Conservation (phyloP, 805 yeast species). For the Kodamaea restingae region DNA sequence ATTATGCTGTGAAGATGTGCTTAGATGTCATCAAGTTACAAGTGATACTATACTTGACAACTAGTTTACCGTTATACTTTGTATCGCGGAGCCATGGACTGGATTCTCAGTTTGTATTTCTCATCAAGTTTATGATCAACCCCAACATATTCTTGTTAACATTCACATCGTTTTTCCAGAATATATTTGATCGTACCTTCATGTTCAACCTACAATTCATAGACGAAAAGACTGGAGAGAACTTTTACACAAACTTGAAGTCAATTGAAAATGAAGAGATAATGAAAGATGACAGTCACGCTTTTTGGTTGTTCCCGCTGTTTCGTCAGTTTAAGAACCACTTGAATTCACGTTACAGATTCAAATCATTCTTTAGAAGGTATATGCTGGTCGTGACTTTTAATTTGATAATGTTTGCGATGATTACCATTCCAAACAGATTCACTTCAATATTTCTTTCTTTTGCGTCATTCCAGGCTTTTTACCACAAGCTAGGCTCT, state of each 20-base stretch:
- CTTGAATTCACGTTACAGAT: constrained; percentile 16
- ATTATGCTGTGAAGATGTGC: constrained; percentile 1
- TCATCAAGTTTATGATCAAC: constrained; percentile 10
- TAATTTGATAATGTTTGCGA: constrained; percentile 28
- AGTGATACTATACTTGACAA: constrained; percentile 5
- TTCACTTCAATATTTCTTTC: constrained; percentile 43
- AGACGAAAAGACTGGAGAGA: constrained; percentile 12
- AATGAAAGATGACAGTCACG: constrained; percentile 1
- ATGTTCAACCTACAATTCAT: constrained; percentile 16
- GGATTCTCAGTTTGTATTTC: constrained; percentile 6
- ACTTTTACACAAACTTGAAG: constrained; percentile 9
- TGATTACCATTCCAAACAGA: constrained; percentile 13
- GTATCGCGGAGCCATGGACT: constrained; percentile 2
- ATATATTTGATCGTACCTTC: constrained; percentile 16
- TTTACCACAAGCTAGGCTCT: constrained; percentile 45
- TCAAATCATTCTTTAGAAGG: constrained; percentile 17
- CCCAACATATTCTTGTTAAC: constrained; percentile 17
- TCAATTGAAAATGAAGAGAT: constrained; percentile 8
- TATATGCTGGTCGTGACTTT: constrained; percentile 16
- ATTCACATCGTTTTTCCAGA: constrained; percentile 15
- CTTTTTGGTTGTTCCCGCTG: constrained; percentile 5
- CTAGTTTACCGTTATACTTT: constrained; percentile 9
- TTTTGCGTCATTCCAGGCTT: constrained; percentile 38
- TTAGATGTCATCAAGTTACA: constrained; percentile 5
- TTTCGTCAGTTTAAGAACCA: constrained; percentile 6